Conservation (phyloP, 2,329 filamentous ascomycete genomes). For the Trichoderma arundinaceum region DNA sequence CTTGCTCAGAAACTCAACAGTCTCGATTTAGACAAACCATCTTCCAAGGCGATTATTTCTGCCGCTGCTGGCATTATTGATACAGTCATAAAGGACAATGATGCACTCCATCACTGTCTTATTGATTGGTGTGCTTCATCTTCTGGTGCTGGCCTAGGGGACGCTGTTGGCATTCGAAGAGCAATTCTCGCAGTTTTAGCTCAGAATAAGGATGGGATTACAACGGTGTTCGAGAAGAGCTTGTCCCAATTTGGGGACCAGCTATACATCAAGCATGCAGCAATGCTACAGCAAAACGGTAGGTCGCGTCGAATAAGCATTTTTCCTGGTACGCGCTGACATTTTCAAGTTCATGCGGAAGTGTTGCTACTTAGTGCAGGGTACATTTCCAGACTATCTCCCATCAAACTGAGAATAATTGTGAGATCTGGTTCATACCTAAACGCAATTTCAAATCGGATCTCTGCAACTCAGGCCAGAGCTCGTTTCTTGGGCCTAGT, state of each 20-base stretch:
- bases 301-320: constrained; percentile 34
- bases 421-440: constrained; percentile 76
- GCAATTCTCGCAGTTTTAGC: constrained; percentile 66
- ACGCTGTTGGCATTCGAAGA: constrained; percentile 68
- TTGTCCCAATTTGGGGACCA: constrained; percentile 81
- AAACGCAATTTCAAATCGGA: constrained; percentile 80
- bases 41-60: constrained; percentile 52
- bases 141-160: constrained; percentile 68
- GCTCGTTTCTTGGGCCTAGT: constrained; percentile 87
- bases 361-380: constrained; percentile 77
- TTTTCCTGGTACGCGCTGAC: constrained; percentile 34
- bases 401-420: constrained; percentile 70
- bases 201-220: constrained; percentile 57
- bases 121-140: constrained; percentile 68
- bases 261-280: constrained; percentile 83
- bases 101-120: constrained; percentile 59
- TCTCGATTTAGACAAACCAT: constrained; percentile 42
- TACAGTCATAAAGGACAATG: constrained; percentile 54
- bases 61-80: constrained; percentile 64
- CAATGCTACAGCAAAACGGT: constrained; percentile 90
- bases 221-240: constrained; percentile 67
- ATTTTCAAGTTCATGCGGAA: constrained; percentile 76
- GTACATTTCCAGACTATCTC: constrained; percentile 70
- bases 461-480: constrained; percentile 75
- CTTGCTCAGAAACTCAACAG: constrained; percentile 53